Percentiles rank a stretch among this genome's conserved stretches.
phyloP scores from a whole-genome alignment of 495 filamentous ascomycete species.

The Penicillium ochrochloron region DNA sequence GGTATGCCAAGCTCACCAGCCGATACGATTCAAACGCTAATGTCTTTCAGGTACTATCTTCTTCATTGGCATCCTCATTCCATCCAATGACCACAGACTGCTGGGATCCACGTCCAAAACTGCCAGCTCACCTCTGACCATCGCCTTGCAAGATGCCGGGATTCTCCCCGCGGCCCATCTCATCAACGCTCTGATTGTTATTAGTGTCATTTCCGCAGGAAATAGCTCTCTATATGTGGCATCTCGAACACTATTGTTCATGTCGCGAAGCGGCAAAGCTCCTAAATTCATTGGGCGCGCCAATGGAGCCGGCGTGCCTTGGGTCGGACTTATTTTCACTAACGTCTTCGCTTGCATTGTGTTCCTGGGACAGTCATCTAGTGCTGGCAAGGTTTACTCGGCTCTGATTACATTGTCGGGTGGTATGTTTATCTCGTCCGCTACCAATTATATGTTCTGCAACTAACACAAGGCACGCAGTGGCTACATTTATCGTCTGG shows the following conservation, averaged over 20 bases:
- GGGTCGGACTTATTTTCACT: conserved; percentile 61
- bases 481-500: conserved; percentile 73
- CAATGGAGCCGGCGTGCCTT: conserved; percentile 65
- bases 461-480: conserved; percentile 30
- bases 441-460: conserved; percentile 42
- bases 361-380: conserved; percentile 64
- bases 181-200: conserved; percentile 73
- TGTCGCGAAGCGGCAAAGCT: conserved; percentile 68
- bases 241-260: conserved; percentile 67
- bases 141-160: conserved; percentile 69
- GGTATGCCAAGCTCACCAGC: conserved; percentile 36
- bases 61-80: conserved; percentile 74
- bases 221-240: conserved; percentile 73
- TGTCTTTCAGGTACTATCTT: conserved; percentile 45
- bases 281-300: conserved; percentile 46
- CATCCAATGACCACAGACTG: conserved; percentile 50
- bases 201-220: conserved; percentile 70
- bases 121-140: conserved; percentile 74
- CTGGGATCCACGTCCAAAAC: conserved; percentile 53
- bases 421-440: conserved; percentile 26
- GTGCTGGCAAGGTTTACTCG: conserved; percentile 55
- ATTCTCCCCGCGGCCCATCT: conserved; percentile 69
- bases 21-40: background rate
- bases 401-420: conserved; percentile 52
- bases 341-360: conserved; percentile 70